phyloP scores from a whole-genome alignment of 2,329 filamentous ascomycete species.

The Hypoxylon sp. region DNA sequence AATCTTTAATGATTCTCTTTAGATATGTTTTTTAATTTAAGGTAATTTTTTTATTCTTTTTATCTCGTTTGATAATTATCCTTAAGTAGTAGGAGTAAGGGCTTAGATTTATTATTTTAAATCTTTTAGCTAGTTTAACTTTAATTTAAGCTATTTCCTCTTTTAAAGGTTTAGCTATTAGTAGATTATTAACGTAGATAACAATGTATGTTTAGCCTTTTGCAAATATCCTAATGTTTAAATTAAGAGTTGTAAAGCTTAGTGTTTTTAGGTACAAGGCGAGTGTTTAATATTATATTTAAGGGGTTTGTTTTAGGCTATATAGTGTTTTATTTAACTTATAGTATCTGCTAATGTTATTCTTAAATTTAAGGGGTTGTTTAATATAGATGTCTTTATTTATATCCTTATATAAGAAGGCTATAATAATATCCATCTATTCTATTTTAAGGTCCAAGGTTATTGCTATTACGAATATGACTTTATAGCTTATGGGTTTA shows the following conservation, averaged over 20 bases:
- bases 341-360: constrained; percentile 16
- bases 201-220: constrained; percentile 24
- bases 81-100: constrained; percentile 30
- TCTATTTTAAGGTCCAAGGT: constrained; percentile 24
- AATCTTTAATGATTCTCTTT: constrained; percentile 26
- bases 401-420: constrained; percentile 28
- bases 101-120: constrained; percentile 29
- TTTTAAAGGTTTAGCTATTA: constrained; percentile 16
- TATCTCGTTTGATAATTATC: constrained; percentile 15
- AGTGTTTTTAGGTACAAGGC: constrained; percentile 8
- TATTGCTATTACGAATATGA: constrained; percentile 18
- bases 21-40: constrained; percentile 27
- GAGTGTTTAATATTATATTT: constrained; percentile 28
- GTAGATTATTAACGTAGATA: constrained; percentile 28
- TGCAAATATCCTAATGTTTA: constrained; percentile 24
- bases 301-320: constrained; percentile 22
- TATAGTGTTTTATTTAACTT: constrained; percentile 31
- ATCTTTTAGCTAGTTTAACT: constrained; percentile 15
- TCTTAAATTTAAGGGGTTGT: constrained; percentile 21
- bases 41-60: constrained; percentile 20
- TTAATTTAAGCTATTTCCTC: constrained; percentile 30
- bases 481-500: constrained; percentile 33
- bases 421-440: constrained; percentile 25
- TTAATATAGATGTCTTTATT: constrained; percentile 26
- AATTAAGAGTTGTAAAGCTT: constrained; percentile 5